Evolutionary conservation across 192 early-diverging fungal genomes (phyloP), one percentile per base, ranked within the genome.

Genomic region (Chytriomyces sp.): DNA sequence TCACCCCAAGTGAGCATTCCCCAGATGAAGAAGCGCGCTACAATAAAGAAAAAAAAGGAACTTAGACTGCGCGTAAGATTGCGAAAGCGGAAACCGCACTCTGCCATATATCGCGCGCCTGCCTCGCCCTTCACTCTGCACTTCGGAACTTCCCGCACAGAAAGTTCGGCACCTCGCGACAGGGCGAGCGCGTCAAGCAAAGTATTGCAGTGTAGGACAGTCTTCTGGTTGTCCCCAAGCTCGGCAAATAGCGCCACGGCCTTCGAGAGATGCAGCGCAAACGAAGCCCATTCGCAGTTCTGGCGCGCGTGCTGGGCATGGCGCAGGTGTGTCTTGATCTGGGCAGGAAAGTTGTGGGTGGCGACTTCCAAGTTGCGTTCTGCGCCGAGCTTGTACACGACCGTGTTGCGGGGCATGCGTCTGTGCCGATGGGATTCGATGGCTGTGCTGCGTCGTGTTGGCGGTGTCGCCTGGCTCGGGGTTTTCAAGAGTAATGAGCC

Each of bases 311-410:
- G 32, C 36, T 62, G 32, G 2, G 26, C 38, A 17, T 17, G 8
- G 38, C 60, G 60, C 60, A 62, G 32, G 14, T 37, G 36, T 36
- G 14, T 14, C 26, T 62, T 62, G 60, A 62, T 33, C 36, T 62
- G 31, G n/a, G 31, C 36, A 1, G 32, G 19, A 62, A 62, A 62
- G 38, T 32, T 7, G 32, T 8, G 26, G 31, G 33, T 8, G 19
- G 17, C 60, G 8, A 26, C 60, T 22, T 7, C 31, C 26, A 22
- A 8, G 38, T 38, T 33, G 19, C 38, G 26, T 17, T 32, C 60
- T 28, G 36, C 60, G 14, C 33, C 60, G 38, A 49, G 44, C 14
- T 14, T n/a, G 44, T n/a, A 49, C 44, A 49, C 44, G 44, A 49
- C 44, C 22, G 14, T 49, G 44, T 49, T 49, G n/a, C n/a, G n/a